Base-by-base conservation (phyloP, 2,329 filamentous ascomycete genomes). In the Coniella lustricola region DNA sequence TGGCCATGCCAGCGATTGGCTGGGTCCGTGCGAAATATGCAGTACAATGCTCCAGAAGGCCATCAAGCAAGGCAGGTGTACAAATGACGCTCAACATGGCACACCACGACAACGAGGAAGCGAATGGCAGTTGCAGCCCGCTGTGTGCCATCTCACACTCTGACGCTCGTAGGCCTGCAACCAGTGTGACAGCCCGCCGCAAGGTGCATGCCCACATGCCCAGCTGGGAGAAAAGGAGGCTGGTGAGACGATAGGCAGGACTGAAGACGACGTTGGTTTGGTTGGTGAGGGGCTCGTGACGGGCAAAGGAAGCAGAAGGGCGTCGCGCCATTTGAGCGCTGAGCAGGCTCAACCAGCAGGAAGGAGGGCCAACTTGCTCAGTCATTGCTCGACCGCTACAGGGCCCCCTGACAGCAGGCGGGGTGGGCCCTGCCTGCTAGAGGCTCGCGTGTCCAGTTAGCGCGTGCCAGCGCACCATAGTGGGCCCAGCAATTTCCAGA, bases 131-230 rank as follows among this genome's bases (percentile, higher is more conserved):
- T 44, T 61, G 61, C 61, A 67, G 67, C 52, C 59, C 57, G n/a
- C 52, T 56, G 55, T 57, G 58, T 65, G 72, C 69, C 73, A 74
- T 61, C 73, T 67, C 71, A 74, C 64, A 65, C 60, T 61, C 68
- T 51, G 57, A 54, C 52, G 54, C 54, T 45, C 48, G 44, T 44
- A n/a, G 32, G 44, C 37, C 51, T 59, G 59, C 69, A 66, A 62
- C 69, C 69, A 64, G 60, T 71, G 70, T 69, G 67, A 72, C 65
- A 71, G 62, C 70, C 63, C 53, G 52, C 33, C 34, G 42, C 42
- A 16, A 43, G 49, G 39, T 36, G 45, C 43, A 54, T 31, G 25
- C 32, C 10, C 25, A 42, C 25, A 29, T 29, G 25, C 10, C 25
- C 25, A 29, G 25, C 21, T 32, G 40, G 18, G n/a, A 32, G 16